These are phyloP conservation scores for Kondoa subrosea DNA, from an alignment of 768 basidiomycete genomes.

Conservation along the genomic window DNA sequence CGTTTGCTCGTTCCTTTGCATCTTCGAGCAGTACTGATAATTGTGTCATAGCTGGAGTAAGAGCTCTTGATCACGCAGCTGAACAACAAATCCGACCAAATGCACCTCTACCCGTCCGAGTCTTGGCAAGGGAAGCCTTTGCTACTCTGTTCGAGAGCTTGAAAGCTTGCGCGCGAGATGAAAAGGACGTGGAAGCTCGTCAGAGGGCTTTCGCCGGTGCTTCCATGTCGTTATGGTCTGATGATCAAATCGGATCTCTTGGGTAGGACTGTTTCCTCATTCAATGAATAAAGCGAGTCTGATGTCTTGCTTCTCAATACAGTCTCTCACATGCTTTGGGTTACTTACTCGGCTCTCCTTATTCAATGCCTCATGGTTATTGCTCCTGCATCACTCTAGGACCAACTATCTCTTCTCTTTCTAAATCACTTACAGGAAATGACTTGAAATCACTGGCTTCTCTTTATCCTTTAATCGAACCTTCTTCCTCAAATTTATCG, in stretches of 20 bases:
- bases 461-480: neutral
- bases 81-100: slow-evolving; percentile 1
- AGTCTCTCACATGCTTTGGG: neutral
- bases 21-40: neutral
- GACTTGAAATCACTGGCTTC: neutral
- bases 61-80: slow-evolving; percentile 2
- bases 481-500: neutral
- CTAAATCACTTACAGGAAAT: neutral
- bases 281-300: no score
- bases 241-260: neutral
- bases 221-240: slow-evolving; percentile 5
- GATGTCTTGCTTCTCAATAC: no score
- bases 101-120: slow-evolving; percentile 1
- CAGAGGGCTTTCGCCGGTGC: slow-evolving; percentile 4
- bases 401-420: neutral
- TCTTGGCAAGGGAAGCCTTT: neutral
- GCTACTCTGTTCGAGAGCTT: neutral
- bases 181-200: slow-evolving; percentile 5
- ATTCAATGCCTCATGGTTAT: neutral
- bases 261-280: neutral
- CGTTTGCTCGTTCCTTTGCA: neutral
- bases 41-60: neutral
- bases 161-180: neutral
- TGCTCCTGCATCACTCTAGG: slow-evolving; percentile 6
- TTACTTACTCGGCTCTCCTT: neutral